Base-by-base conservation (phyloP, 225 moss, liverwort and hornwort genomes). In the Pseudisothecium myosuroides region DNA sequence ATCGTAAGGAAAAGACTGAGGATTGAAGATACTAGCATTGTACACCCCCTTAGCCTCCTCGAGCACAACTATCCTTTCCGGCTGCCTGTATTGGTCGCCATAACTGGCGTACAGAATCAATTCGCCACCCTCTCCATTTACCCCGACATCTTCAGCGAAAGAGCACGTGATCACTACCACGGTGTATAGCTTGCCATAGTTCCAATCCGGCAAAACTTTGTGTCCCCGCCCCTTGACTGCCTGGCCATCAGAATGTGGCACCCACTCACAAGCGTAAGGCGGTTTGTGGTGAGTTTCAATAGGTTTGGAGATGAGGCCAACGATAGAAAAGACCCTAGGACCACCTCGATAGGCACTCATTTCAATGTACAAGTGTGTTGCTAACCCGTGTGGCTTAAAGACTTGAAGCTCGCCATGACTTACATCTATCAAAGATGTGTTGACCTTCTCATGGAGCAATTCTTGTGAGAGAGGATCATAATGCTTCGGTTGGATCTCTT, bases 301-400 rank as follows among this genome's bases (percentile, higher is more conserved):
- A 28, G 88, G 63, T 63, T 91, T 92, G n/a, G 88, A 84, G 69
- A 66, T 85, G 65, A 93, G 90, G 20, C 95, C 95, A 50, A 92
- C 90, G 27, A 88, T 29, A 6, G 95, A 93, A 28, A 95, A 95
- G 4, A 34, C 91, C 39, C 88, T 74, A 22, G 92, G 90, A 49
- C 92, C 93, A 79, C 93, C 91, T 72, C 95, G 85, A 49, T 91
- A 93, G 11, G 93, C 92, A 65, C 90, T 85, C 92, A 95, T 91
- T 81, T 93, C 89, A 66, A 95, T 89, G 88, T 88, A 93, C 74
- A 95, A 88, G 49, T 93, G 92, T 18, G 92, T 63, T n/a, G 87
- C 93, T 47, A 91, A 39, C 23, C 94, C 94, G 58, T 95, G 92
- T 54, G 94, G 90, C 41, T 82, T 86, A 71, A 94, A 94, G 59